phyloP scores from a whole-genome alignment of 176 grass and related monocot genomes.

The Panicum miliaceum region DNA sequence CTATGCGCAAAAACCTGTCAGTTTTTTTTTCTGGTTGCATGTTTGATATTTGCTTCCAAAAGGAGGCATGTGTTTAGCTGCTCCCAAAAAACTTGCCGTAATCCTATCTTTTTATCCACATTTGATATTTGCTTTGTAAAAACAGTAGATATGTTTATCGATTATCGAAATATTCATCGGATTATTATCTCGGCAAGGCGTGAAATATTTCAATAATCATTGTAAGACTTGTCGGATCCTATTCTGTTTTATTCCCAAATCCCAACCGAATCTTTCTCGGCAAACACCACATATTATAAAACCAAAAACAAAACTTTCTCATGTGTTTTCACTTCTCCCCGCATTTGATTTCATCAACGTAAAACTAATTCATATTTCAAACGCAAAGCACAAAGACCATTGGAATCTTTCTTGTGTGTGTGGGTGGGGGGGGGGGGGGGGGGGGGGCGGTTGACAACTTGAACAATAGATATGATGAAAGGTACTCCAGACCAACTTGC shows the following conservation, averaged over 20 bases:
- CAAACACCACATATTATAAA: not conserved
- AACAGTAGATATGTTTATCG: not conserved
- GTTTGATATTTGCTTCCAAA: too few species aligned
- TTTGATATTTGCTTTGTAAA: not conserved
- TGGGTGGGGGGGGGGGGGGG: too few species aligned
- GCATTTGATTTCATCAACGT: not conserved
- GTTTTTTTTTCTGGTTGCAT: too few species aligned
- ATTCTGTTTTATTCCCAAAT: not conserved
- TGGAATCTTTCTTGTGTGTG: too few species aligned
- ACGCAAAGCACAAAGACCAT: too few species aligned
- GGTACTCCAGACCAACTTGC: not conserved
- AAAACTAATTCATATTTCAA: not conserved
- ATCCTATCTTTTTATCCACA: not conserved
- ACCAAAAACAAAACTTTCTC: too few species aligned
- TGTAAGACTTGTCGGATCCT: not conserved
- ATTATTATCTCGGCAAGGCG: too few species aligned
- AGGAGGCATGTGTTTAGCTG: too few species aligned
- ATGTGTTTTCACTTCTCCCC: too few species aligned
- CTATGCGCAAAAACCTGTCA: not conserved
- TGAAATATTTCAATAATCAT: too few species aligned
- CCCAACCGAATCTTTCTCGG: not conserved
- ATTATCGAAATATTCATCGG: not conserved
- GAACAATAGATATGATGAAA: not conserved
- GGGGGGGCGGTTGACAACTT: too few species aligned
- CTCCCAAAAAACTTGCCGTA: not conserved